Percentiles rank a stretch among this genome's conserved stretches.
Conservation (phyloP, 2,329 filamentous ascomycete species). For the Penicillium sclerotigenum region DNA sequence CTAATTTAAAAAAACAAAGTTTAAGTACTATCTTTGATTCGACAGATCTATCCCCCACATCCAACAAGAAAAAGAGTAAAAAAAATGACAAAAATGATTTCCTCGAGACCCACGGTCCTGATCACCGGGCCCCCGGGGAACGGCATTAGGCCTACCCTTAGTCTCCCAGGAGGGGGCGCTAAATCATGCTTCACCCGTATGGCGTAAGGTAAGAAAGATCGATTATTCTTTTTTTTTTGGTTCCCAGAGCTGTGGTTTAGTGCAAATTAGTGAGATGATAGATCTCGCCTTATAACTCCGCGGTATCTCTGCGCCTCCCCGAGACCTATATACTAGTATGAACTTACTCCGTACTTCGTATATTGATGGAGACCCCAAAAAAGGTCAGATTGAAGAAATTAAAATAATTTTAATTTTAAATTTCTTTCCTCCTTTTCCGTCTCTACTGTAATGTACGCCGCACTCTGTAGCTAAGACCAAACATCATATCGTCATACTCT, state of each 20-base stretch:
- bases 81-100: conserved; percentile 4
- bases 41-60: conserved; percentile 21
- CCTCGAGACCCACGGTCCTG: conserved; percentile 29
- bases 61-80: neutral
- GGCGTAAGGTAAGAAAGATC: conserved; percentile 35
- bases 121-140: conserved; percentile 37
- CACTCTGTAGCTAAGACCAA: neutral
- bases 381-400: neutral
- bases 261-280: conserved; percentile 38
- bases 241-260: conserved; percentile 37
- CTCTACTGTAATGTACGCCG: neutral
- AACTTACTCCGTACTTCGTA: neutral
- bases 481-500: conserved; percentile 4
- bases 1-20: conserved; percentile 7
- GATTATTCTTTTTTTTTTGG: conserved; percentile 18
- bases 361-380: neutral
- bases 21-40: conserved; percentile 12
- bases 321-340: conserved; percentile 10
- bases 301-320: conserved; percentile 21
- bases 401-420: neutral
- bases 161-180: conserved; percentile 25
- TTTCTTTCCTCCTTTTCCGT: neutral
- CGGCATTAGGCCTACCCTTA: conserved; percentile 27
- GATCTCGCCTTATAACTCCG: conserved; percentile 30
- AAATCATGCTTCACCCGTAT: conserved; percentile 21